These are phyloP conservation scores for Pseudozyma pruni DNA, from an alignment of 1,284 basidiomycete species.

Conservation along the genomic window DNA sequence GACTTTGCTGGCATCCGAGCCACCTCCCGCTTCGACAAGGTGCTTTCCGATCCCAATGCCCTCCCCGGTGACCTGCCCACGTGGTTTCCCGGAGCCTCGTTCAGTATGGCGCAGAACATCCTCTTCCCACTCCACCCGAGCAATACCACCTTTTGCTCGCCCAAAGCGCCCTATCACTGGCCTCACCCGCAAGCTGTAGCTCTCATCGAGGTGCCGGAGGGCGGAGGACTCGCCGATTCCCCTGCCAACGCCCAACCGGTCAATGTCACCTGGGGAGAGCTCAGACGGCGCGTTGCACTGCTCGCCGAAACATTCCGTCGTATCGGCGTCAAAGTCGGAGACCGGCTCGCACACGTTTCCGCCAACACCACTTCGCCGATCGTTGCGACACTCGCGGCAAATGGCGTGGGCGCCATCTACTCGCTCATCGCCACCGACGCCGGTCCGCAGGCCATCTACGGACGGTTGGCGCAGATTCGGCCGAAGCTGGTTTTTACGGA, in stretches of 20 bases:
- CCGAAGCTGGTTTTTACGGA: constrained; percentile 68
- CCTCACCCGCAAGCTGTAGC: constrained; percentile 20
- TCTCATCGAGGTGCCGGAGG: constrained; percentile 46
- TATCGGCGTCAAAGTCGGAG: constrained; percentile 34
- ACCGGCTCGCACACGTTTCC: constrained; percentile 40
- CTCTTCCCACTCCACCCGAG: constrained; percentile 53
- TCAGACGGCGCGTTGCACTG: constrained; percentile 38
- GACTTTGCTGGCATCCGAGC: constrained; percentile 46
- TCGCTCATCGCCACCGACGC: constrained; percentile 50
- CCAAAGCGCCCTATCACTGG: constrained; percentile 44
- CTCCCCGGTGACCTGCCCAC: constrained; percentile 42
- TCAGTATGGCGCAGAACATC: constrained; percentile 47
- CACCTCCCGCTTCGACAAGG: constrained; percentile 23
- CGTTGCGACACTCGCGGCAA: constrained; percentile 41
- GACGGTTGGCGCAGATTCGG: constrained; percentile 59
- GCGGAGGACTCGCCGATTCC: constrained; percentile 28
- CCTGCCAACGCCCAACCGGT: constrained; percentile 7
- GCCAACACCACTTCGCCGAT: constrained; percentile 41
- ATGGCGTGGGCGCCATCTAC: constrained; percentile 51
- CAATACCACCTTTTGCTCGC: constrained; percentile 43
- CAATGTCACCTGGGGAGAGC: constrained; percentile 43
- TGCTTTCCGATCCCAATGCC: constrained; percentile 44
- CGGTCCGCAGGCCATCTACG: constrained; percentile 49
- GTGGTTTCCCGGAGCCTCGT: constrained; percentile 45
- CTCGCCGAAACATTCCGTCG: constrained; percentile 40